Evolutionary conservation across 768 basidiomycete species (phyloP), one percentile per base, ranked within the genome.

Genomic region (Amanita thiersii): DNA sequence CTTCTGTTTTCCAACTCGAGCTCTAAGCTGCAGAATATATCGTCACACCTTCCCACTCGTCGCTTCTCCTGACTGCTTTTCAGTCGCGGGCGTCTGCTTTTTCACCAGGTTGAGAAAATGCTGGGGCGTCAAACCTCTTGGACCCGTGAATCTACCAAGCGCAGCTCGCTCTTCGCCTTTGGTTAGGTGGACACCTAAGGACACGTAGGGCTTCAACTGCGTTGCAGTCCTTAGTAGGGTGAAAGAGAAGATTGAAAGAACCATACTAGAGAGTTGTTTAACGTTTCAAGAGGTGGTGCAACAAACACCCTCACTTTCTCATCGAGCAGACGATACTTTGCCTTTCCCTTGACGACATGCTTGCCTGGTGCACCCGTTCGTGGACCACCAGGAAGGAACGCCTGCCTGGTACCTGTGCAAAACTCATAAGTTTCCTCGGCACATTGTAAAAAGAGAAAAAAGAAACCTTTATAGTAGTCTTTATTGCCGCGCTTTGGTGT

Each of bases 391-490:
- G 88, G 87, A 20, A 91, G 77, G 44, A 67, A 72, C 0, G 91
- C 83, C 57, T 90, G 89, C 28, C 91, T 66, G 15, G 82, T 92
- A 26, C 90, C 89, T 91, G 50, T 7, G 9, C n/a, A 14, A 10
- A n/a, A 3, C 20, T 5, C 5, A 21, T 21, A 9, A 30, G 29
- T 30, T 30, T 44, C 11, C 29, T 3, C n/a, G 21, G n/a, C n/a
- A n/a, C n/a, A n/a, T n/a, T n/a, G n/a, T 7, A 23, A 40, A 32
- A 15, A 21, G 17, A n/a, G 12, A 5, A 25, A 24, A 45, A 26
- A 48, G 62, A n/a, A 5, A 85, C 94, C 94, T 63, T 98, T 98
- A 72, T 96, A 97, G 58, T 72, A 97, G 56, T 99, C 90, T 55
- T 97, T 98, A 66, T 96, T 96, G 11, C 77, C 94, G 35, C 80